A percentile compares a stretch with the other conserved stretches of the same genome.
These are phyloP conservation scores for Arabidopsis thaliana DNA, from an alignment of 345 rosid genomes.

Conservation along the genomic window DNA sequence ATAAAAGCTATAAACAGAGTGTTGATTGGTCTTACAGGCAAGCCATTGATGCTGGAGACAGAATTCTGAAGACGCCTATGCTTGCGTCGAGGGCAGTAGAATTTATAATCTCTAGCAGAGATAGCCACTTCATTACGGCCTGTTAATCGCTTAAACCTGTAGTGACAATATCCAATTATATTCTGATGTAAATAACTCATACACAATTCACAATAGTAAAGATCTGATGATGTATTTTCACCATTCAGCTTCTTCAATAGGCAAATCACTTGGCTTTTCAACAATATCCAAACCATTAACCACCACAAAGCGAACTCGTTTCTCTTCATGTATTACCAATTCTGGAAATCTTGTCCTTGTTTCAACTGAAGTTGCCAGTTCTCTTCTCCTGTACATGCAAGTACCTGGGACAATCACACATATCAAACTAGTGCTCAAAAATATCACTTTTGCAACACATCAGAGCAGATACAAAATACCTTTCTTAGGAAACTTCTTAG, in stretches of 20 bases:
- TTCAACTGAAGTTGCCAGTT: conserved; percentile 89
- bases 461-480: conserved; percentile 49
- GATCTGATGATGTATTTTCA: conserved; percentile 35
- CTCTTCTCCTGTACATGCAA: conserved; percentile 83
- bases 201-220: background rate
- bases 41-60: conserved; percentile 57
- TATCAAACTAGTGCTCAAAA: background rate
- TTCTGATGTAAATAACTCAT: conserved; percentile 17
- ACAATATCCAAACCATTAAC: conserved; percentile 92
- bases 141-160: conserved; percentile 84
- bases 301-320: conserved; percentile 92
- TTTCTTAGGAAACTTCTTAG: conserved; percentile 90
- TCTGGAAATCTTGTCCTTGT: conserved; percentile 95
- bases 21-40: conserved; percentile 61
- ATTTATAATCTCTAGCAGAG: conserved; percentile 78
- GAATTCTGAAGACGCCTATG: conserved; percentile 65
- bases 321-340: conserved; percentile 92
- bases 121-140: conserved; percentile 83
- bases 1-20: background rate
- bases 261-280: conserved; percentile 71
- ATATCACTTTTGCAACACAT: background rate
- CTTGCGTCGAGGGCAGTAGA: conserved; percentile 92
- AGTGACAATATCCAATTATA: conserved; percentile 38
- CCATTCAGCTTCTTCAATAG: conserved; percentile 89
- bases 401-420: conserved; percentile 50